Conservation (phyloP, 2,329 filamentous ascomycete genomes). For the Paraconiothyrium sp. region DNA sequence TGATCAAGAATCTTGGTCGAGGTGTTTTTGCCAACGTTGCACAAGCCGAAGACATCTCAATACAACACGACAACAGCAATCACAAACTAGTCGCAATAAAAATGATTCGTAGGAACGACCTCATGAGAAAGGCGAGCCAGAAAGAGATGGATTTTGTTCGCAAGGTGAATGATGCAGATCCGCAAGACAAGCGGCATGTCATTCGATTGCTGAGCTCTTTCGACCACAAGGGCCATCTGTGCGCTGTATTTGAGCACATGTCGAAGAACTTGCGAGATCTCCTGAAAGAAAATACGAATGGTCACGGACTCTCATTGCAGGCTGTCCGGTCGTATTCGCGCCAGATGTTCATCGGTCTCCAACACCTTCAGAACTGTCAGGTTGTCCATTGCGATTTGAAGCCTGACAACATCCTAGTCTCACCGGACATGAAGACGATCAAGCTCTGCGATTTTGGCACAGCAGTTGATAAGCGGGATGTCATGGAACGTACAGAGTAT, state of each 20-base stretch:
- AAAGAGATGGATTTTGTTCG: slow-evolving; percentile 95
- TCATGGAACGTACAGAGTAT: slow-evolving; percentile 89
- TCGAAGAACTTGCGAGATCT: slow-evolving; percentile 87
- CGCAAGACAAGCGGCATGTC: slow-evolving; percentile 89
- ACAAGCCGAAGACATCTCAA: slow-evolving; percentile 65
- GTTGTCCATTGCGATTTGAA: slow-evolving; percentile 97
- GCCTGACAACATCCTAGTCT: slow-evolving; percentile 90
- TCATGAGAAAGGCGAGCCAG: slow-evolving; percentile 88
- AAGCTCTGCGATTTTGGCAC: slow-evolving; percentile 98
- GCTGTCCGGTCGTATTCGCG: slow-evolving; percentile 90
- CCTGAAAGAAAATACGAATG: slow-evolving; percentile 82
- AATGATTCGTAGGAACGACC: slow-evolving; percentile 96
- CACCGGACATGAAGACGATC: slow-evolving; percentile 69
- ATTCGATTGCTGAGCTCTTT: slow-evolving; percentile 88
- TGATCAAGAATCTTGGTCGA: slow-evolving; percentile 86
- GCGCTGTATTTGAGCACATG: slow-evolving; percentile 96
- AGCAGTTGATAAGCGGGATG: slow-evolving; percentile 87
- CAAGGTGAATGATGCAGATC: slow-evolving; percentile 84
- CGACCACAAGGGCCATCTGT: slow-evolving; percentile 93
- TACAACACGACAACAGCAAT: slow-evolving; percentile 50
- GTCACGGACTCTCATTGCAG: slow-evolving; percentile 87
- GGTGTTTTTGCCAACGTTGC: slow-evolving; percentile 99
- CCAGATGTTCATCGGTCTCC: slow-evolving; percentile 91
- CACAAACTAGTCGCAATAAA: slow-evolving; percentile 88
- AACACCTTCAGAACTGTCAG: slow-evolving; percentile 88